phyloP scores from a whole-genome alignment of 805 yeast species.

The Saturnispora halmiae region DNA sequence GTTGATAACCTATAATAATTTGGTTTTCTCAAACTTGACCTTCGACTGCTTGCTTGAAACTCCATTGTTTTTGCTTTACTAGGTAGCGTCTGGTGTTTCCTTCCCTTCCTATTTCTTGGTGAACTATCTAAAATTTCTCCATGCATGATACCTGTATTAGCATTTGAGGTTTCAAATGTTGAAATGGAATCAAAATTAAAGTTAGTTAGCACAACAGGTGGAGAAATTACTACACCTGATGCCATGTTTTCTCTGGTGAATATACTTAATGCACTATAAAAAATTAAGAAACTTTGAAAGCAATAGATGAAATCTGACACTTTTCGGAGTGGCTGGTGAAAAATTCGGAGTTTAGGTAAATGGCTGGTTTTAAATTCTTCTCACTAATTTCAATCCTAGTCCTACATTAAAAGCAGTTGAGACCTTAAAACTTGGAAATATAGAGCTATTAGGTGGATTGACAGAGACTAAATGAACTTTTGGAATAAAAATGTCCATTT shows the following conservation, averaged over 20 bases:
- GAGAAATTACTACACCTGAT: constrained; percentile 4
- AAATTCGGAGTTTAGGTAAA: constrained; percentile 7
- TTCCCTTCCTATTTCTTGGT: neutral
- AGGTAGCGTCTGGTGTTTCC: neutral
- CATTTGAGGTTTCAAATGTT: neutral
- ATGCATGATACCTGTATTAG: neutral
- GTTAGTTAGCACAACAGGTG: constrained; percentile 2
- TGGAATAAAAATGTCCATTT: neutral
- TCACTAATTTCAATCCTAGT: neutral
- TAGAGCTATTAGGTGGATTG: neutral
- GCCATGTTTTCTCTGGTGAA: too few relatives aligned
- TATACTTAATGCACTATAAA: neutral
- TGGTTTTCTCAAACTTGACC: constrained; percentile 7
- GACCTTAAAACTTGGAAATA: too few relatives aligned
- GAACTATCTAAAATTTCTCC: neutral
- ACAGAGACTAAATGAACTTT: neutral
- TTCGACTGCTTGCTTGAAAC: constrained; percentile 12
- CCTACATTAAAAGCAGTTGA: neutral
- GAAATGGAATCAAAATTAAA: constrained; percentile 9
- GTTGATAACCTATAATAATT: constrained; percentile 8
- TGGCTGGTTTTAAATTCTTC: constrained; percentile 9
- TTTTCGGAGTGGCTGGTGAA: constrained; percentile 8
- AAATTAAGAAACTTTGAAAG: neutral
- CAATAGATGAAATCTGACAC: neutral
- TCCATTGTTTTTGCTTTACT: neutral